phyloP scores from a whole-genome alignment of 148 eudicot species.

The Beta vulgaris region DNA sequence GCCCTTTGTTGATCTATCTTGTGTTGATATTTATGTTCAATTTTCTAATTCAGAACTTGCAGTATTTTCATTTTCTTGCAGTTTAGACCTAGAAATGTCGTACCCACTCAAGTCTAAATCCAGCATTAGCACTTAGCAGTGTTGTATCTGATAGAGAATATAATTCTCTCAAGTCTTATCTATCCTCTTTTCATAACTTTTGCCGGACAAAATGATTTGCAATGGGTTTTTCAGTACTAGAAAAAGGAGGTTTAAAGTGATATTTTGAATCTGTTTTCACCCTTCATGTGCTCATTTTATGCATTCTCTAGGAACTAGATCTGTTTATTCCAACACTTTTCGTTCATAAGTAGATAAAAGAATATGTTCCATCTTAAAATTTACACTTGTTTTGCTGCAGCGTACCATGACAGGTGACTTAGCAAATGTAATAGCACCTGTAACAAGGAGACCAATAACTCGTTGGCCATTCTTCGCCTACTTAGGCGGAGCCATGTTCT shows the following conservation, averaged over 20 bases:
- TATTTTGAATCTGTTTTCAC: background rate
- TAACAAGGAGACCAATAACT: slow-evolving; percentile 63
- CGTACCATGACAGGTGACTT: slow-evolving; percentile 58
- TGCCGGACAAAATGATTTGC: no score
- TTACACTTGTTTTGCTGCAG: slow-evolving; percentile 51
- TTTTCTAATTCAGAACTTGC: background rate
- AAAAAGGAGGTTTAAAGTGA: background rate
- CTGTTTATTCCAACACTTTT: background rate
- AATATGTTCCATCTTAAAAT: no score
- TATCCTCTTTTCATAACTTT: no score
- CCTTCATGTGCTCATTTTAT: no score
- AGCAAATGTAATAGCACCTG: slow-evolving; percentile 69
- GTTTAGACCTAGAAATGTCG: no score
- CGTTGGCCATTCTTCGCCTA: slow-evolving; percentile 94
- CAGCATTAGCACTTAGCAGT: no score
- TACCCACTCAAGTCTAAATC: no score
- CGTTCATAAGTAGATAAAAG: background rate
- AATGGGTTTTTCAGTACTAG: background rate
- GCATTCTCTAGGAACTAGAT: no score
- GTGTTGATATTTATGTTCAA: background rate
- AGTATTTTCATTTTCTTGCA: no score
- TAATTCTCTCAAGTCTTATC: no score
- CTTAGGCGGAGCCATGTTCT: slow-evolving; percentile 97
- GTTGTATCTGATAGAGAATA: no score
- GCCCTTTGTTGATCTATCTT: background rate